A percentile compares a stretch with the other conserved stretches of the same genome.
These are phyloP conservation scores for Cardamine resedifolia DNA, from an alignment of 345 rosid genomes.

Conservation along the genomic window DNA sequence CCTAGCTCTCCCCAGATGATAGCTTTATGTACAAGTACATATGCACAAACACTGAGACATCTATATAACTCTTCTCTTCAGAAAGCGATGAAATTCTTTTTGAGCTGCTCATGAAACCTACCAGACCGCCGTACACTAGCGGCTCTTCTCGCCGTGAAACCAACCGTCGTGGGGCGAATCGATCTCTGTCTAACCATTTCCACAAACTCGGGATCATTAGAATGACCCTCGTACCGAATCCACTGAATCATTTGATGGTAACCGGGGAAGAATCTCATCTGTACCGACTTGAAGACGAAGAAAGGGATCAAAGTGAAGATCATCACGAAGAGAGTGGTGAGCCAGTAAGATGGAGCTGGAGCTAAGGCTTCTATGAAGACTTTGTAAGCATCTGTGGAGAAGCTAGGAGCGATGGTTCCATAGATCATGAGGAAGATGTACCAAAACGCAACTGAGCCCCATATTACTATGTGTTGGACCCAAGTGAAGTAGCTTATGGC, in stretches of 20 bases:
- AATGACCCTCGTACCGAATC: constrained; percentile 70
- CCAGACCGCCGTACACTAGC: constrained; percentile 41
- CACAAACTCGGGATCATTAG: constrained; percentile 84
- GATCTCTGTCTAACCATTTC: constrained; percentile 83
- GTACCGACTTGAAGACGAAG: constrained; percentile 63
- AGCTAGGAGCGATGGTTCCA: constrained; percentile 70
- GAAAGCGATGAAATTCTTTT: constrained; percentile 30
- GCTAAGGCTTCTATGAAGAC: constrained; percentile 85
- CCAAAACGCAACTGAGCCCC: constrained; percentile 85
- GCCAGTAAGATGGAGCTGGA: constrained; percentile 78
- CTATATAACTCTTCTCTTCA: constrained; percentile 13
- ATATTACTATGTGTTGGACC: constrained; percentile 82
- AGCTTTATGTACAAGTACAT: constrained; percentile 15
- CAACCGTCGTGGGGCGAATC: constrained; percentile 67
- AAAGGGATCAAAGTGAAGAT: constrained; percentile 64
- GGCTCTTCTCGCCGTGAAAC: constrained; percentile 63
- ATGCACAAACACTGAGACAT: constrained; percentile 1
- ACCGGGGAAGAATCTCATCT: constrained; percentile 79
- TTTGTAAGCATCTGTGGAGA: constrained; percentile 80
- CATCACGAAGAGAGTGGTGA: constrained; percentile 57
- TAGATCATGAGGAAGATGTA: constrained; percentile 83
- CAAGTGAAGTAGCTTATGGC: constrained; percentile 86
- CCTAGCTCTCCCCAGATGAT: neutral
- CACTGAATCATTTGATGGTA: constrained; percentile 96
- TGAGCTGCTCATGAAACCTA: constrained; percentile 40